Evolutionary conservation across 2,329 filamentous ascomycete genomes (phyloP), one percentile per base, ranked within the genome.

Genomic region (Monilinia aucupariae): DNA sequence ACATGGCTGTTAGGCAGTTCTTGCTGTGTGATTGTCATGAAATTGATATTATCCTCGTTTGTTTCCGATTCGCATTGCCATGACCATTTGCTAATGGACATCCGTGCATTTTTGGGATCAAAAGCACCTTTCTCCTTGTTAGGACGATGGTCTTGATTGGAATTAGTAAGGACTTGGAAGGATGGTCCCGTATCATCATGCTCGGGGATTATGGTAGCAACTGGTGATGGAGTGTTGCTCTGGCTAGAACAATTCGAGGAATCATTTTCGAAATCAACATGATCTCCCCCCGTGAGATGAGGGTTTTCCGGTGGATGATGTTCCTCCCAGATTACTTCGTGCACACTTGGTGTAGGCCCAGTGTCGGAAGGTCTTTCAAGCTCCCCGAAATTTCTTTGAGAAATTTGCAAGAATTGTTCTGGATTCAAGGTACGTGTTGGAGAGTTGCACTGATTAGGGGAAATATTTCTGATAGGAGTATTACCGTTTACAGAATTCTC

Each of bases 321-420:
- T 22, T 61, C 66, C 51, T 71, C 55, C 70, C 70, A 72, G 15
- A 72, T 66, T 8, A 71, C 62, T 58, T 72, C 70, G 52, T 71
- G 67, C 10, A 67, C 47, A 55, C 65, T 71, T 48, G 58, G 62
- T 30, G 59, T 51, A 9, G 68, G 61, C 17, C 47, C 32, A 0
- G 41, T 3, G 17, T 49, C 45, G 20, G 61, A 60, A 9, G 37
- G 34, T 45, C 48, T 37, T n/a, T 25, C 34, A 47, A 25, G 20
- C 30, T n/a, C 12, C 4, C 27, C 54, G 12, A 58, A 34, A 34
- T 47, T 34, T 17, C 13, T 20, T 25, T 58, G 54, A 20, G 54
- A 58, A 25, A 58, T 34, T 15, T 45, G 41, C 30, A 58, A 37
- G 13, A 47, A 58, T n/a, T n/a, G 37, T 30, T n/a, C 54, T 13